Evolutionary conservation across 257 asterid species (phyloP).

Genomic region (Nicotiana paniculata): DNA sequence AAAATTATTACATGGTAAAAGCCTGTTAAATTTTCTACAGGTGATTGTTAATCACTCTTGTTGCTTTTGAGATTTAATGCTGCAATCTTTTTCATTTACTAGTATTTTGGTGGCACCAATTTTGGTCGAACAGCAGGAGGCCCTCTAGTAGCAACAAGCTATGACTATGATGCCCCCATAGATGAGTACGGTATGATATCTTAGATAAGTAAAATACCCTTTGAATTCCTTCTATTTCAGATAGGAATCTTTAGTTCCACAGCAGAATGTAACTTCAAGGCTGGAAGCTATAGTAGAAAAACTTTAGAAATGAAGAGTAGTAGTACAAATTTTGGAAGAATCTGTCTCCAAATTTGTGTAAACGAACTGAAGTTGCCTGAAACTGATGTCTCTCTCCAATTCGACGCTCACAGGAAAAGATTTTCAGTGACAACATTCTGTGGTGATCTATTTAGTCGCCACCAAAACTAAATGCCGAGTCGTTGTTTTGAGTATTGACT

Average conservation of each 20-base stretch:
- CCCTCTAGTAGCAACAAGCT: slow-evolving; percentile 73
- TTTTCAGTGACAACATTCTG: no score
- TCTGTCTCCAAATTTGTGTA: neutral
- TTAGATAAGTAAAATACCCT: no score
- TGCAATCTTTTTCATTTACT: neutral
- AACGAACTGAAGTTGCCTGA: neutral
- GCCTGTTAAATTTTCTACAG: neutral
- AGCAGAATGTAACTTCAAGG: neutral
- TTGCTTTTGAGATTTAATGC: neutral
- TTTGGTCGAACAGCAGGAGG: slow-evolving; percentile 87
- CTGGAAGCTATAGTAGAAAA: neutral
- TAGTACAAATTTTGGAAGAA: neutral
- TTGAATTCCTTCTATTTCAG: neutral
- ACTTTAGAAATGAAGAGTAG: neutral
- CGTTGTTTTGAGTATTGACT: no score
- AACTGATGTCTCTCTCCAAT: no score
- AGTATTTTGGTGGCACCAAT: slow-evolving; percentile 92
- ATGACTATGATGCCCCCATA: slow-evolving; percentile 79
- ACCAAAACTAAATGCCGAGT: no score
- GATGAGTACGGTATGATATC: slow-evolving; percentile 61
- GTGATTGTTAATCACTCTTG: neutral
- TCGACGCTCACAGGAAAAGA: neutral
- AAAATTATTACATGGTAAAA: slow-evolving; percentile 80
- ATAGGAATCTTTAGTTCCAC: neutral
- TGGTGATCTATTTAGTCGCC: no score